phyloP scores from a whole-genome alignment of 208 protist genomes.

The Kentomonas sorsogonicus region DNA sequence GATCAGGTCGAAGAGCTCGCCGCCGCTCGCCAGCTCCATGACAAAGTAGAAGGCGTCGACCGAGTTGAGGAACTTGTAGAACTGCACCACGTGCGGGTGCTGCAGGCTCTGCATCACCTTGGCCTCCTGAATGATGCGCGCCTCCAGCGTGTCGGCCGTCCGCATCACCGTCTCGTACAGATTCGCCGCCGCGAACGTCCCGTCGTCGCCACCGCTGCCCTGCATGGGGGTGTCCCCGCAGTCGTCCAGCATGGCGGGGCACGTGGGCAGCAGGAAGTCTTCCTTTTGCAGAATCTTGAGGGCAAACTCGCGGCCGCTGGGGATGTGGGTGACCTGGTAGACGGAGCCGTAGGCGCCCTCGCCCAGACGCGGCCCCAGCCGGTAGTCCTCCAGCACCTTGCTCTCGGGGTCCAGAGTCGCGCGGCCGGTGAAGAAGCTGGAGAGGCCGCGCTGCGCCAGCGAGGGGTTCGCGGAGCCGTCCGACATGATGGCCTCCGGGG shows the following conservation, averaged over 20 bases:
- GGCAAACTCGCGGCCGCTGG: conserved; percentile 70
- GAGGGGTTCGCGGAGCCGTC: too few relatives aligned
- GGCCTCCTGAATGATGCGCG: conserved; percentile 80
- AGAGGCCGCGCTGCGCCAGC: too few relatives aligned
- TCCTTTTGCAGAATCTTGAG: conserved; percentile 85
- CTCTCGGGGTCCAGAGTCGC: conserved; percentile 58
- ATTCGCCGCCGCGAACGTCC: background rate
- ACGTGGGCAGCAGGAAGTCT: conserved; percentile 34
- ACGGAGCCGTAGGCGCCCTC: conserved; percentile 88
- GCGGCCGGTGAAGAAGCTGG: conserved; percentile 74
- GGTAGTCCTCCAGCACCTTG: conserved; percentile 67
- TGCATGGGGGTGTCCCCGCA: background rate
- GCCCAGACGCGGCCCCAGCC: conserved; percentile 74
- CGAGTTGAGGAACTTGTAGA: conserved; percentile 87
- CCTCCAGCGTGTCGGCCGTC: conserved; percentile 25
- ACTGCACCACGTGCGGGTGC: conserved; percentile 86
- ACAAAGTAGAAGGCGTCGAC: conserved; percentile 85
- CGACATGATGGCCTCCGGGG: too few relatives aligned
- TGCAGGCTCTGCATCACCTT: conserved; percentile 84
- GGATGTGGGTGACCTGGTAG: conserved; percentile 73
- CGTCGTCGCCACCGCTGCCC: background rate
- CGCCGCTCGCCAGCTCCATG: conserved; percentile 85
- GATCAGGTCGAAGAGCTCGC: conserved; percentile 94
- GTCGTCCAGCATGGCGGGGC: background rate
- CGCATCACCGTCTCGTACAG: background rate